Evolutionary conservation across 306 rosid genomes (phyloP).

Genomic region (Senna siamea): DNA sequence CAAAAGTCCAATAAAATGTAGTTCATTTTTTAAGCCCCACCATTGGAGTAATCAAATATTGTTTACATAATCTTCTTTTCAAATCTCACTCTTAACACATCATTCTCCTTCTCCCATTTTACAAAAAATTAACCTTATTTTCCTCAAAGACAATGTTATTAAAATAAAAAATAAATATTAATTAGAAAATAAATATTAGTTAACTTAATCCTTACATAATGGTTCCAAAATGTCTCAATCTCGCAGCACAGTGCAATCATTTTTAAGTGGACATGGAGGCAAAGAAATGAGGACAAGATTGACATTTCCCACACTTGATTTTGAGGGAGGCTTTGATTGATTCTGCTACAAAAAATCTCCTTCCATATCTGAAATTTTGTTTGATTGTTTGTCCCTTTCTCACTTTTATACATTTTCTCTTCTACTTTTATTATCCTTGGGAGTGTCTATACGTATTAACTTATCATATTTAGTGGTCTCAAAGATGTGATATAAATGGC

Average conservation of each 20-base stretch:
- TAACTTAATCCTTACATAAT: neutral
- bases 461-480: slow-evolving; percentile 32
- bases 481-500: slow-evolving; percentile 39
- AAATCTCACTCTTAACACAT: neutral
- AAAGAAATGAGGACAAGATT: slow-evolving; percentile 36
- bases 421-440: slow-evolving; percentile 35
- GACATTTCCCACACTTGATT: slow-evolving; percentile 31
- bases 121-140: slow-evolving; percentile 23
- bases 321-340: slow-evolving; percentile 21
- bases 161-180: too few species aligned
- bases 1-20: slow-evolving; percentile 26
- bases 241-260: slow-evolving; percentile 26
- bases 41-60: neutral
- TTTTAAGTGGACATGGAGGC: slow-evolving; percentile 35
- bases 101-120: slow-evolving; percentile 10
- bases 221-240: slow-evolving; percentile 17
- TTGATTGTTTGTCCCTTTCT: slow-evolving; percentile 36
- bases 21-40: slow-evolving; percentile 28
- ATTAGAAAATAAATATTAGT: too few species aligned
- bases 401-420: slow-evolving; percentile 3
- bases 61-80: slow-evolving; percentile 20
- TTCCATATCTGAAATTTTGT: slow-evolving; percentile 4
- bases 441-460: slow-evolving; percentile 9
- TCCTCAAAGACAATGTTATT: slow-evolving; percentile 25
- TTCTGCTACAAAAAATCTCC: slow-evolving; percentile 34